phyloP scores from a whole-genome alignment of 768 basidiomycete species.

The Lactarius akahatsu region DNA sequence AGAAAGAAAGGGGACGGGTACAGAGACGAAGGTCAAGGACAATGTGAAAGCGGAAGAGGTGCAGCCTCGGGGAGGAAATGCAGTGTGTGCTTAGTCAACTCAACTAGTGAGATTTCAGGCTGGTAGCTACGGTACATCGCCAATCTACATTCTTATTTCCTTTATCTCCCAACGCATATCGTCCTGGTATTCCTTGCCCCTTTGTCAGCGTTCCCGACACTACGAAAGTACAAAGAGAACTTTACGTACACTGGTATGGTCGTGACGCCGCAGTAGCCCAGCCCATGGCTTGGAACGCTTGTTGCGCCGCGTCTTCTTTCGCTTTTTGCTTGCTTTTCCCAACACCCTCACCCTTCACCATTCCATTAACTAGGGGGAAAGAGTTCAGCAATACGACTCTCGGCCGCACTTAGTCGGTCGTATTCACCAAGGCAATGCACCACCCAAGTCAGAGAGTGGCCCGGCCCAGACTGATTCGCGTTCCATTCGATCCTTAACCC shows the following conservation, averaged over 20 bases:
- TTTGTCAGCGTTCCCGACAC: neutral
- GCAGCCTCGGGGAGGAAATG: constrained; percentile 2
- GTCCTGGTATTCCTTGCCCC: neutral
- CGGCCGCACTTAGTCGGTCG: neutral
- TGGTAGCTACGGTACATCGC: neutral
- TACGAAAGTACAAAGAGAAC: neutral
- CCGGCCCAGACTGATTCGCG: constrained; percentile 59
- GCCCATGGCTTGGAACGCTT: constrained; percentile 73
- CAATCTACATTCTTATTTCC: neutral
- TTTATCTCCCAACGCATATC: neutral
- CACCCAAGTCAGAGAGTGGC: constrained; percentile 67
- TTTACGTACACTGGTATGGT: constrained; percentile 10
- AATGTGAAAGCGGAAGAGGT: constrained; percentile 10
- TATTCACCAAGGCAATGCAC: constrained; percentile 66
- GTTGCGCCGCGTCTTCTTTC: constrained; percentile 73
- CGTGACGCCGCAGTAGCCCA: constrained; percentile 47
- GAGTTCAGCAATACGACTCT: neutral
- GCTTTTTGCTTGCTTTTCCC: constrained; percentile 72
- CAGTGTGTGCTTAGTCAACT: constrained; percentile 11
- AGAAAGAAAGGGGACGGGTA: constrained; percentile 15
- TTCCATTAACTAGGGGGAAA: constrained; percentile 57
- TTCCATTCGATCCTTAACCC: constrained; percentile 61
- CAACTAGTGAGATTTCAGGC: neutral
- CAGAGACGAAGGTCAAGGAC: constrained; percentile 11
- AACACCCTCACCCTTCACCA: constrained; percentile 62